phyloP scores from a whole-genome alignment of 1,139 yeast genomes.

The Taphrina deformans region DNA sequence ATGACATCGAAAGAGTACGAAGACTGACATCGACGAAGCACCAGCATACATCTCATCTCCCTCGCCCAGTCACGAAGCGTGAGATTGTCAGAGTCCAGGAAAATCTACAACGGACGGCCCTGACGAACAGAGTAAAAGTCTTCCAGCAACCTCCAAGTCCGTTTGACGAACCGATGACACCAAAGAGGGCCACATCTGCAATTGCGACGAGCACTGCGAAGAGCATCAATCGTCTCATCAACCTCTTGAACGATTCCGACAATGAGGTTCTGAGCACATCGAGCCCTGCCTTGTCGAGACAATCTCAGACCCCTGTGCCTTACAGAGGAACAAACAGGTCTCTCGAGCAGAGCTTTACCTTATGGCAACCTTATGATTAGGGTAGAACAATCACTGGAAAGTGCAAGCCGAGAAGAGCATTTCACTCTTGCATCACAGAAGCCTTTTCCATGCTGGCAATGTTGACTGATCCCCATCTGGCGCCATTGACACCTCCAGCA shows the following conservation, averaged over 20 bases:
- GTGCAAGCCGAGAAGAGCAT: too few relatives aligned
- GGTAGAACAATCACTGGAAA: too few relatives aligned
- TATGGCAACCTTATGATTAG: constrained; percentile 1
- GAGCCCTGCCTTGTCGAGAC: background rate
- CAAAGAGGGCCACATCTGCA: background rate
- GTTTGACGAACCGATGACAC: background rate
- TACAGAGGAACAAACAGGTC: constrained; percentile 17
- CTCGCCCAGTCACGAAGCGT: background rate
- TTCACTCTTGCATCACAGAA: constrained; percentile 12
- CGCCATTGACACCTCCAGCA: constrained; percentile 22
- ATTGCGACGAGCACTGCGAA: background rate
- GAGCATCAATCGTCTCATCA: constrained; percentile 11
- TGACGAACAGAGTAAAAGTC: background rate
- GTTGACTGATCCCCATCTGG: constrained; percentile 20
- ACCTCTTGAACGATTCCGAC: background rate
- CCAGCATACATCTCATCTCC: background rate
- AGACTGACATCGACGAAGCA: background rate
- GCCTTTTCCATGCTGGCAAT: constrained; percentile 10
- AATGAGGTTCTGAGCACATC: background rate
- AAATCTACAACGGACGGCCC: background rate
- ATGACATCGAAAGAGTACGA: background rate
- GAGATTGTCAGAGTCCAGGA: background rate
- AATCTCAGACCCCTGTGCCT: background rate
- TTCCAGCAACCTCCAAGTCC: background rate
- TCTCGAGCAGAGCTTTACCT: constrained; percentile 14